These are phyloP conservation scores for Cutaneotrichosporon spelunceum DNA, from an alignment of 1,284 basidiomycete species.

Conservation along the genomic window DNA sequence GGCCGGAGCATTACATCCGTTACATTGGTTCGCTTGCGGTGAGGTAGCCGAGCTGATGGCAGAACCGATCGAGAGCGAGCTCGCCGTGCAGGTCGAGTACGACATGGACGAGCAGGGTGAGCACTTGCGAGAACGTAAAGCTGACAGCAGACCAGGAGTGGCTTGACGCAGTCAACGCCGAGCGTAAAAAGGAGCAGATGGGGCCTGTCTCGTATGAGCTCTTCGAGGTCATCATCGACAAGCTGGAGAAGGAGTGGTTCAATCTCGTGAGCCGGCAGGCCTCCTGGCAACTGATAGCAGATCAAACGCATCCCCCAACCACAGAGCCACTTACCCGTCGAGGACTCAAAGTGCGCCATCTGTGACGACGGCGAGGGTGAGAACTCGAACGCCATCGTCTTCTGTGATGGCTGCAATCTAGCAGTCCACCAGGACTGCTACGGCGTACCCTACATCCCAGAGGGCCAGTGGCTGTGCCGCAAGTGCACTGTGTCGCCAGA, in stretches of 20 bases:
- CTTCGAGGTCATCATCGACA: slow-evolving; percentile 96
- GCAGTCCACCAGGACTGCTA: slow-evolving; percentile 99
- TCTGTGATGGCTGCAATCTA: slow-evolving; percentile 98
- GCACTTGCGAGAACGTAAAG: slow-evolving; percentile 13
- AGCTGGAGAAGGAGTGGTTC: slow-evolving; percentile 98
- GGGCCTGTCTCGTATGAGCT: slow-evolving; percentile 75
- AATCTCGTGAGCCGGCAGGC: slow-evolving; percentile 64
- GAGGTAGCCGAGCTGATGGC: background rate
- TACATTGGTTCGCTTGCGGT: slow-evolving; percentile 65
- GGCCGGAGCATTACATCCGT: slow-evolving; percentile 83
- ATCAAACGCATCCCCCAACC: slow-evolving; percentile 86
- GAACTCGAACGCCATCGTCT: slow-evolving; percentile 98
- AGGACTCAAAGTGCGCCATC: slow-evolving; percentile 92
- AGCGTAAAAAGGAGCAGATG: slow-evolving; percentile 73
- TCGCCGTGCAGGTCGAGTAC: slow-evolving; percentile 92
- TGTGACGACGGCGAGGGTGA: slow-evolving; percentile 99
- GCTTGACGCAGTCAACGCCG: slow-evolving; percentile 80
- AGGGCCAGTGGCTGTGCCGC: slow-evolving; percentile 98
- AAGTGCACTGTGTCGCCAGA: slow-evolving; percentile 99
- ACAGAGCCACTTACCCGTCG: slow-evolving; percentile 71
- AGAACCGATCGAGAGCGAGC: slow-evolving; percentile 92
- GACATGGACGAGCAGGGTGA: slow-evolving; percentile 99
- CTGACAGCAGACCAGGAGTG: slow-evolving; percentile 79
- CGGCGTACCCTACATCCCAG: slow-evolving; percentile 98
- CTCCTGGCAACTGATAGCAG: slow-evolving; percentile 52